phyloP scores from a whole-genome alignment of 2,329 filamentous ascomycete species.

The Lachnum nothofagi region DNA sequence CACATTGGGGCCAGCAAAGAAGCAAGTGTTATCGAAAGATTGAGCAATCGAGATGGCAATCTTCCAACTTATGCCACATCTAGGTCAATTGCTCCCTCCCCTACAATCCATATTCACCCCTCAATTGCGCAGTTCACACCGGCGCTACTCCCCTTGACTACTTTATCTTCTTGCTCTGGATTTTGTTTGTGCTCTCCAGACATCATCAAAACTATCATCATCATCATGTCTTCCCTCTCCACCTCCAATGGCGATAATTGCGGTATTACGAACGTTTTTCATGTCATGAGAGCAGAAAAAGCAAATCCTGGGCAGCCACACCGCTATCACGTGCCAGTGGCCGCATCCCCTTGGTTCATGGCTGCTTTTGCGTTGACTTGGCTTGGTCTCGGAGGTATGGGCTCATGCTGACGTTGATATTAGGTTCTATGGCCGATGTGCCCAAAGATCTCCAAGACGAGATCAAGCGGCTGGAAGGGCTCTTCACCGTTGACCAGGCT shows the following conservation, averaged over 20 bases:
- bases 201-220: not conserved
- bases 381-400: not conserved
- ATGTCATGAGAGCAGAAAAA: slow-evolving; percentile 21
- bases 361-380: slow-evolving; percentile 1
- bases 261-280: not conserved
- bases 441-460: slow-evolving; percentile 76
- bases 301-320: slow-evolving; percentile 12
- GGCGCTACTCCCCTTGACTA: no score
- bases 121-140: not conserved
- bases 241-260: not conserved
- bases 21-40: not conserved
- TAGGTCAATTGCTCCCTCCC: not conserved
- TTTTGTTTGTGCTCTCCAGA: not conserved
- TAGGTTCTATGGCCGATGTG: slow-evolving; percentile 87
- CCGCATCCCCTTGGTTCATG: not conserved
- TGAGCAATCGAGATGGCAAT: not conserved
- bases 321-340: slow-evolving; percentile 21
- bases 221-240: not conserved
- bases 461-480: slow-evolving; percentile 76
- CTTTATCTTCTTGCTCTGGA: not conserved
- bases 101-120: not conserved
- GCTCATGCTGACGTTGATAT: slow-evolving; percentile 17
- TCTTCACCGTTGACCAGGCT: slow-evolving; percentile 70
- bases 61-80: not conserved
- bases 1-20: not conserved